These are phyloP conservation scores for Trypanosoma caninum DNA, from an alignment of 208 protist species.

Conservation along the genomic window DNA sequence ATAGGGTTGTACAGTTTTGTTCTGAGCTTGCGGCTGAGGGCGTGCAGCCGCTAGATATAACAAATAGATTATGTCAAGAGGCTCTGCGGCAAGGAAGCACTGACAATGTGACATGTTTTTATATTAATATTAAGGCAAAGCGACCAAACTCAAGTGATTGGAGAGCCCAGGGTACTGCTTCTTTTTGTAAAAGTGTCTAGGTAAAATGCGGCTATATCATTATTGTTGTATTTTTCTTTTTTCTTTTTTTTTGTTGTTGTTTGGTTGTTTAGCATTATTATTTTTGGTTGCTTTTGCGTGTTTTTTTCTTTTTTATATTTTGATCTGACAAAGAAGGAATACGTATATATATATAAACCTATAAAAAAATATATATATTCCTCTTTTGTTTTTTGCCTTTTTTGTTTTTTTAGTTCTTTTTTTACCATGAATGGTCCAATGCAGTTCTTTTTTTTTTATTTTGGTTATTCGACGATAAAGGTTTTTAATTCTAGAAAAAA, in stretches of 20 bases:
- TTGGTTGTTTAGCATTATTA: too few species aligned
- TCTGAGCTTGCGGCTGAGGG: slow-evolving; percentile 42
- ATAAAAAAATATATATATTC: neutral
- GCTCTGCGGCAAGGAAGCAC: slow-evolving; percentile 63
- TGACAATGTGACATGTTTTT: slow-evolving; percentile 83
- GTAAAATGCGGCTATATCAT: slow-evolving; percentile 15
- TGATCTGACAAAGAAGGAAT: neutral
- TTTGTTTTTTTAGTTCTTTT: neutral
- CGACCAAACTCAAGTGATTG: slow-evolving; percentile 10
- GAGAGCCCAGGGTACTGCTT: slow-evolving; percentile 20
- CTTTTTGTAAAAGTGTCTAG: slow-evolving; percentile 16
- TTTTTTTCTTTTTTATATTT: slow-evolving; percentile 9
- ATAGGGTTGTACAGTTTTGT: slow-evolving; percentile 84
- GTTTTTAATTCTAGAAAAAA: too few species aligned
- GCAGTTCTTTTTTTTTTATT: too few species aligned
- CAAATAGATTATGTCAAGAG: slow-evolving; percentile 59
- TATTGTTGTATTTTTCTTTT: slow-evolving; percentile 17
- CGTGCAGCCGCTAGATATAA: slow-evolving; percentile 52
- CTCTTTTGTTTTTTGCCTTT: neutral
- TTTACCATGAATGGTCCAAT: too few species aligned
- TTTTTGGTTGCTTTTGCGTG: neutral
- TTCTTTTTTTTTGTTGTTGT: slow-evolving; percentile 21
- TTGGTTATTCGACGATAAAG: too few species aligned
- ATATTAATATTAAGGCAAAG: slow-evolving; percentile 41
- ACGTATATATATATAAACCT: neutral